A percentile compares a stretch with the other conserved stretches of the same genome.
Conservation (phyloP, 192 early-diverging fungal species). For the Coemansia sp. region DNA sequence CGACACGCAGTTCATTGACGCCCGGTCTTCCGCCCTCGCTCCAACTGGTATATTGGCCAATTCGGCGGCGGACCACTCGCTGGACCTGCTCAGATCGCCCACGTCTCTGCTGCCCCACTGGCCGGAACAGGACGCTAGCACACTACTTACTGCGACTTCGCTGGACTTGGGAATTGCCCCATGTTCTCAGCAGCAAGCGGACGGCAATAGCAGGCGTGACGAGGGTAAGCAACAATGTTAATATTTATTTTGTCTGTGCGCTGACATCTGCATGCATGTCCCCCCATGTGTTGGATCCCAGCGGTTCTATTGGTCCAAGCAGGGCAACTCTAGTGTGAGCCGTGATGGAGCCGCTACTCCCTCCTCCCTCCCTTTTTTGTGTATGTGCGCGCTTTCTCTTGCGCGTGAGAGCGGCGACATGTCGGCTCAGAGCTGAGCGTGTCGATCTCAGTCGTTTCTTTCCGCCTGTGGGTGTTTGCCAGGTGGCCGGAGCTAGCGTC, state of each 20-base stretch:
- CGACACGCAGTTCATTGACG: conserved; percentile 55
- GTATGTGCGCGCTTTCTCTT: background rate
- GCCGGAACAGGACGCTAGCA: conserved; percentile 25
- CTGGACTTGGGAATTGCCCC: background rate
- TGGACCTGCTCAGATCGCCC: conserved; percentile 40
- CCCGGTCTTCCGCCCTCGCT: conserved; percentile 34
- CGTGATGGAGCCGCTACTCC: background rate
- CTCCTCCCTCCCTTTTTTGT: background rate
- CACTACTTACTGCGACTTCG: background rate
- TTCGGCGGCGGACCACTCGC: background rate
- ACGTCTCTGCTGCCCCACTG: conserved; percentile 48
- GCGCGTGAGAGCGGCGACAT: conserved; percentile 3
- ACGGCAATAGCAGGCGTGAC: conserved; percentile 1
- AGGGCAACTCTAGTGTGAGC: background rate
- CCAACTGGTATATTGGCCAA: background rate
- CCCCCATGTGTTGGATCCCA: background rate
- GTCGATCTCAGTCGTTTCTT: background rate
- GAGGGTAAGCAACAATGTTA: conserved; percentile 14
- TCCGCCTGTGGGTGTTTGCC: background rate
- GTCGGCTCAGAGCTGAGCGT: conserved; percentile 2
- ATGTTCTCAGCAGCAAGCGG: background rate
- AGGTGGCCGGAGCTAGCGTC: background rate
- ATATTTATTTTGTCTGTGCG: conserved; percentile 8
- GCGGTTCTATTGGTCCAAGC: conserved; percentile 3
- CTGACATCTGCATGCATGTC: conserved; percentile 2